Percentiles rank a stretch among this genome's conserved stretches.
Conservation (phyloP, 2,329 filamentous ascomycete genomes). For the Rachicladosporium sp. region DNA sequence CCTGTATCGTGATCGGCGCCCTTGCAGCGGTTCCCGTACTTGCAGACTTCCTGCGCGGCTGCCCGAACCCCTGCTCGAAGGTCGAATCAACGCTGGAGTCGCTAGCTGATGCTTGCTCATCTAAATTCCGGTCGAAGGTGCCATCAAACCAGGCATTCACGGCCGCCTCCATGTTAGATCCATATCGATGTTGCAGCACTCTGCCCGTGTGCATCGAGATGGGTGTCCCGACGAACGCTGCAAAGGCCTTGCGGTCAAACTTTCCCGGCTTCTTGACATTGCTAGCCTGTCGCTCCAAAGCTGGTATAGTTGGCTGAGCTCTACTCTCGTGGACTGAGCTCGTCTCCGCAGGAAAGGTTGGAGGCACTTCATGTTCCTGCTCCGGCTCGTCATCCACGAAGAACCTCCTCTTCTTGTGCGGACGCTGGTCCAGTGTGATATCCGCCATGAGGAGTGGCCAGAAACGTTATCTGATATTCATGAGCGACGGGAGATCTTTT, state of each 20-base stretch:
- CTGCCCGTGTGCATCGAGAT: constrained; percentile 33
- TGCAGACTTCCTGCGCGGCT: too few species aligned
- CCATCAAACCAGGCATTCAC: constrained; percentile 55
- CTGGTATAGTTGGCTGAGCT: constrained; percentile 17
- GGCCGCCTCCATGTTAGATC: constrained; percentile 45
- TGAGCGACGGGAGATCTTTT: neutral
- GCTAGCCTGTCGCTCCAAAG: neutral
- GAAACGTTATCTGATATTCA: too few species aligned
- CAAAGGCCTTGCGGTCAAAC: constrained; percentile 46
- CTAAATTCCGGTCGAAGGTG: constrained; percentile 21
- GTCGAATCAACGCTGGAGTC: too few species aligned
- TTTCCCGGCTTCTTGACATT: constrained; percentile 13
- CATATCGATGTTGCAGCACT: constrained; percentile 38
- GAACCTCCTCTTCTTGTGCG: constrained; percentile 50
- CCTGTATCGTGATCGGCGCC: too few species aligned
- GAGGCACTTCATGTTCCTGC: constrained; percentile 1
- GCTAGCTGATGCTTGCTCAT: too few species aligned
- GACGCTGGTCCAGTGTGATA: constrained; percentile 36
- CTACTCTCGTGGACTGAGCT: constrained; percentile 21
- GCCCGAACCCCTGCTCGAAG: too few species aligned
- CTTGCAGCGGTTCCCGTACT: too few species aligned
- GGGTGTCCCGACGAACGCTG: constrained; percentile 44
- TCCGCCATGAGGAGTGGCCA: constrained; percentile 17
- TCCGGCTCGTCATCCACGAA: constrained; percentile 40
- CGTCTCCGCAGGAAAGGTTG: constrained; percentile 17